Evolutionary conservation across 257 asterid species (phyloP), one percentile per base, ranked within the genome.

Genomic region (Jacaranda mimosifolia): DNA sequence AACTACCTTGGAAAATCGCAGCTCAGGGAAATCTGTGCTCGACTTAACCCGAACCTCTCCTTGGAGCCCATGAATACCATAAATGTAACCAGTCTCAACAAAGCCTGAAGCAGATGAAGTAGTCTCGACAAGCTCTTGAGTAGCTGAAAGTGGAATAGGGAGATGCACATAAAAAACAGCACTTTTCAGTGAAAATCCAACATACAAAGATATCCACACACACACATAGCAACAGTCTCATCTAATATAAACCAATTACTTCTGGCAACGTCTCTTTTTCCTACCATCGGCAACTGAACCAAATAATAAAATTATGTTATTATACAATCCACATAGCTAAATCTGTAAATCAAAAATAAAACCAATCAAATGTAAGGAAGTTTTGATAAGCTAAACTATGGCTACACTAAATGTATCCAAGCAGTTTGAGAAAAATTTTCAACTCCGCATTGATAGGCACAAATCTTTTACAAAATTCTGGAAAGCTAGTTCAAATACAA

Each of bases 31-130:
- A 86, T 90, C 99, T 32, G 99, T 93, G 63, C 51, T 85, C 15
- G 87, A 84, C 73, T 90, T 91, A 60, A 95, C 93, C 76, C 95
- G 89, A 55, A 95, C 97, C 83, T 95, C 97, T 73, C 99, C 99
- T 68, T 84, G 89, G 78, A 95, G 82, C 71, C 99, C 99, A 81
- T 93, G 99, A 64, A 86, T 91, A 64, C 99, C 94, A 75, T 43
- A 90, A 67, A 95, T 82, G 71, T 93, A 90, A 72, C 99, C 99
- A 71, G 92, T 86, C 85, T 93, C 96, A 73, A 95, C 78, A 77
- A 91, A 91, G 72, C 72, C 81, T n/a, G n/a, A n/a, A n/a, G n/a
- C n/a, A n/a, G n/a, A n/a, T 40, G 83, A 70, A 77, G 87, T 77
- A 72, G 88, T 81, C 81, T 89, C 92, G 66, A 79, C 82, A 68